Base-by-base conservation (phyloP, 306 rosid species). In the Medicago arabica region DNA sequence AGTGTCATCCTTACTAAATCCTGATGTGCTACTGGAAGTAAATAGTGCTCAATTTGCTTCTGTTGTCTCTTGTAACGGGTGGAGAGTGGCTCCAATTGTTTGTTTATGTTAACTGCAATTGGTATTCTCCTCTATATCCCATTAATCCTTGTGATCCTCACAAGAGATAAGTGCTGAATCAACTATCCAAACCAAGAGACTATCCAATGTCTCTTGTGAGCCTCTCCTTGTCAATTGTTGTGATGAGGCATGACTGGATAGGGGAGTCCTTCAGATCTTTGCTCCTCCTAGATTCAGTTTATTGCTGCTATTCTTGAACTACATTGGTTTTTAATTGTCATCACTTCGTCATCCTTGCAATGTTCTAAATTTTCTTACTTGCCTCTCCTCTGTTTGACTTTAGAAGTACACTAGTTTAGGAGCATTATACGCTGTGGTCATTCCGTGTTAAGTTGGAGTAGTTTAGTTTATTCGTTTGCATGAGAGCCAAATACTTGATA, bases 101-200 rank as follows among this genome's bases (percentile, higher is more conserved):
- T 55, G 49, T 57, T 70, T 34, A 10, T 41, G 4, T 51, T 72
- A 36, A 64, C 39, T 2, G 31, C 39, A 53, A 53, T 72, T 9
- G 7, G 9, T 51, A 41, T 46, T 83, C 63, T 76, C 17, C 55
- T 79, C 47, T 58, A 39, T 49, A 59, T 69, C 70, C 31, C 17
- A 34, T 46, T 58, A 58, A 5, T 69, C 72, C 50, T n/a, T n/a
- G n/a, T n/a, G n/a, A n/a, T n/a, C n/a, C n/a, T n/a, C n/a, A n/a
- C n/a, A n/a, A n/a, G n/a, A n/a, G n/a, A n/a, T n/a, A n/a, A n/a
- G n/a, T n/a, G n/a, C n/a, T n/a, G n/a, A n/a, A n/a, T n/a, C n/a
- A n/a, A n/a, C n/a, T n/a, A n/a, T n/a, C n/a, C n/a, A n/a, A n/a
- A n/a, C n/a, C n/a, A n/a, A n/a, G n/a, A n/a, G n/a, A n/a, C n/a